Conservation (phyloP, 345 rosid genomes). For the Hibiscus mutabilis region DNA sequence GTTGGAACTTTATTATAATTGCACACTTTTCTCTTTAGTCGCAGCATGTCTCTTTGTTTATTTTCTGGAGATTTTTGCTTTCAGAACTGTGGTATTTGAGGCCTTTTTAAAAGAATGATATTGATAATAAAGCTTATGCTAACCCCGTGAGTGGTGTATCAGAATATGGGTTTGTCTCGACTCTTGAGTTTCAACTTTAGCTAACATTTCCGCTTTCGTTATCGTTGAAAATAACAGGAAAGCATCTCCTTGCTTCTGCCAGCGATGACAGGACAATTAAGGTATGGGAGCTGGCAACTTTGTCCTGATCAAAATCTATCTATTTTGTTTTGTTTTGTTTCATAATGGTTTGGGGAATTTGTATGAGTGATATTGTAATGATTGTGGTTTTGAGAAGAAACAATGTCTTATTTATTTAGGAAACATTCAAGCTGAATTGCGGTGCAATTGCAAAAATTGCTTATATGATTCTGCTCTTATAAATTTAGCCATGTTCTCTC, state of each 20-base stretch:
- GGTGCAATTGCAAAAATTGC: neutral
- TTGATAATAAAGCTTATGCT: neutral
- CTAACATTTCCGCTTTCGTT: neutral
- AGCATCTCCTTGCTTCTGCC: constrained; percentile 65
- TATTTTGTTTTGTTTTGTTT: neutral
- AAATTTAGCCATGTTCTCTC: neutral
- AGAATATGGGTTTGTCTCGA: neutral
- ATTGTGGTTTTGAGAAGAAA: neutral
- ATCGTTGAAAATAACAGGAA: constrained; percentile 32
- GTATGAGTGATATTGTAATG: neutral
- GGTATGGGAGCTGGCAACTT: constrained; percentile 60
- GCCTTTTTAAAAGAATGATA: neutral
- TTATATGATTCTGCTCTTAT: too few species aligned
- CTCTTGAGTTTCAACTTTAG: neutral
- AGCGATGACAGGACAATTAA: constrained; percentile 77
- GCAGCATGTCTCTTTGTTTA: neutral
- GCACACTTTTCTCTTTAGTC: neutral
- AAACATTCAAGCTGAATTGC: neutral
- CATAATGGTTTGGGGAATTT: neutral
- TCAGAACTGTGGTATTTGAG: neutral
- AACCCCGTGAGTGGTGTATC: neutral
- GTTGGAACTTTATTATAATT: neutral
- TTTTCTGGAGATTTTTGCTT: neutral
- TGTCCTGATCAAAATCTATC: constrained; percentile 18
- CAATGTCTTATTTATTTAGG: too few species aligned